These are phyloP conservation scores for Gastroboletus turbinatus DNA, from an alignment of 1,284 basidiomycete species.

Conservation along the genomic window DNA sequence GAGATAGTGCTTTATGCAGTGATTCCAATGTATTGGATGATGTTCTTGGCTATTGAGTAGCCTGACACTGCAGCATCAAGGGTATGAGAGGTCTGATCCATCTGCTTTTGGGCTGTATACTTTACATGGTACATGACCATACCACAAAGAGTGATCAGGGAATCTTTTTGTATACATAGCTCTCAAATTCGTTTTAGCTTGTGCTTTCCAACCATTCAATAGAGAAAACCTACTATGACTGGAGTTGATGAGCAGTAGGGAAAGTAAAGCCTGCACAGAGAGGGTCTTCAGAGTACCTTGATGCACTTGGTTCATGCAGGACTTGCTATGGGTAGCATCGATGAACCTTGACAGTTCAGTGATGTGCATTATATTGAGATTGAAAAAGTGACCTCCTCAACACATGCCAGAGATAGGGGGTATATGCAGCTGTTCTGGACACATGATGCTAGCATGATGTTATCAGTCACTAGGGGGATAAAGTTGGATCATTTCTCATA, in stretches of 20 bases:
- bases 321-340: background rate
- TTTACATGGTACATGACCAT: background rate
- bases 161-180: background rate
- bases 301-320: background rate
- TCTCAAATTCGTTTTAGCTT: background rate
- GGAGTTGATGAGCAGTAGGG: background rate
- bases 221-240: background rate
- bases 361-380: background rate
- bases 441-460: background rate
- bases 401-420: background rate
- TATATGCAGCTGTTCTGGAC: background rate
- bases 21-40: no score
- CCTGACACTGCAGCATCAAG: background rate
- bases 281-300: background rate
- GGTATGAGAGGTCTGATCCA: rapidly evolving
- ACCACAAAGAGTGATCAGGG: background rate
- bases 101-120: background rate
- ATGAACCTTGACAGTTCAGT: background rate
- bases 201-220: no score
- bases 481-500: background rate
- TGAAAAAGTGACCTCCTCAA: background rate
- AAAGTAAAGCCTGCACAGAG: background rate
- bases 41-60: no score
- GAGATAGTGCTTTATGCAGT: no score
- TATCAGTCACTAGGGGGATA: background rate